Percentiles rank a stretch among this genome's conserved stretches.
Conservation (phyloP, 148 eudicot species). For the Linanthus parryae region DNA sequence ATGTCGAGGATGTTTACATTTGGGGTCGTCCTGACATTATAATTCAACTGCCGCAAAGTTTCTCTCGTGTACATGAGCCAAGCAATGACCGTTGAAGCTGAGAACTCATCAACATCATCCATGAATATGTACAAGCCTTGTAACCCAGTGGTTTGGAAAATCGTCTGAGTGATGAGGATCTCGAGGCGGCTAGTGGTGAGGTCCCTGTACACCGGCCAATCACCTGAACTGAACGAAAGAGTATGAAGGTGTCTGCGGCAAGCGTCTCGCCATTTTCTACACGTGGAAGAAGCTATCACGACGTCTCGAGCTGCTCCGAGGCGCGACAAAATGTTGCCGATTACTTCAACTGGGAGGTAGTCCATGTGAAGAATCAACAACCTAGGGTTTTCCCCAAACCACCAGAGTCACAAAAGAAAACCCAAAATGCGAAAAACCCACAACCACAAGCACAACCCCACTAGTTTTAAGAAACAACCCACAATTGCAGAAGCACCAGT, state of each 20-base stretch:
- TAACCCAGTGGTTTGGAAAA: conserved; percentile 73
- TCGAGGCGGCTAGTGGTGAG: conserved; percentile 46
- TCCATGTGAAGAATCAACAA: too few species aligned
- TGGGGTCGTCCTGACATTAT: conserved; percentile 67
- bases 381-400: too few species aligned
- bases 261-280: conserved; percentile 81
- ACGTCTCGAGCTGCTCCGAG: conserved; percentile 76
- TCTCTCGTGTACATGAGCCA: conserved; percentile 92
- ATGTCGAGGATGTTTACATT: conserved; percentile 70
- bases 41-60: conserved; percentile 50
- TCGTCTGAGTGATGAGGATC: conserved; percentile 71
- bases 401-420: too few species aligned
- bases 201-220: conserved; percentile 66
- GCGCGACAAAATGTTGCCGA: conserved; percentile 81
- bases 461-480: too few species aligned
- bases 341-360: conserved; percentile 75
- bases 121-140: conserved; percentile 52
- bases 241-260: conserved; percentile 67
- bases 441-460: too few species aligned
- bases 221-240: conserved; percentile 60
- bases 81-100: conserved; percentile 79
- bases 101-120: conserved; percentile 90
- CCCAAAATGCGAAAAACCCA: too few species aligned
- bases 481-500: too few species aligned
- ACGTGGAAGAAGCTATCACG: conserved; percentile 75